Percentiles rank a stretch among this genome's conserved stretches.
Evolutionary conservation across 345 rosid genomes (phyloP).

Genomic region (Populus tremula): DNA sequence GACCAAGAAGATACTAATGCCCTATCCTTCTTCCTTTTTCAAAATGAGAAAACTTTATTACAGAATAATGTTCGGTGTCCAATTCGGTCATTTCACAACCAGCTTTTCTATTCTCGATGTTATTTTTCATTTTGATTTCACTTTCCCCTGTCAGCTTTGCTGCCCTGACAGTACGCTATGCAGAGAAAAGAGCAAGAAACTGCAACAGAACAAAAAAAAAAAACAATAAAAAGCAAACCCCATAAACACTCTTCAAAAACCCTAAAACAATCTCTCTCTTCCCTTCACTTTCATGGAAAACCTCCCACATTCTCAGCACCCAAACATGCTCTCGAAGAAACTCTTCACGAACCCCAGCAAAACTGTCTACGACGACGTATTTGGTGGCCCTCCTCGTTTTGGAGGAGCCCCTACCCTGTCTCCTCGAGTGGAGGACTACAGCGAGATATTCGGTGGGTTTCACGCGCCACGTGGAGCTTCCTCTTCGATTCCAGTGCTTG

Average conservation of each 20-base stretch:
- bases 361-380: constrained; percentile 69
- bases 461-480: constrained; percentile 57
- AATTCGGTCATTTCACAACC: constrained; percentile 22
- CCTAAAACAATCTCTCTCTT: constrained; percentile 13
- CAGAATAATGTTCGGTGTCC: constrained; percentile 21
- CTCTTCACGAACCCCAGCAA: constrained; percentile 15
- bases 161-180: not conserved
- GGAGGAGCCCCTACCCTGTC: constrained; percentile 55
- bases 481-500: constrained; percentile 85
- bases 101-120: not conserved
- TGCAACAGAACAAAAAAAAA: constrained; percentile 2
- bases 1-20: not conserved
- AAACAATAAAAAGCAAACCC: not conserved
- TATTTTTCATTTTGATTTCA: not conserved
- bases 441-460: constrained; percentile 75
- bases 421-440: constrained; percentile 79
- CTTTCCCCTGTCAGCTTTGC: not conserved
- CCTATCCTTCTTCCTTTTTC: not conserved
- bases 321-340: constrained; percentile 36
- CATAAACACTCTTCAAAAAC: constrained; percentile 10
- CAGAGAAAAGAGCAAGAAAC: not conserved
- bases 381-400: constrained; percentile 63
- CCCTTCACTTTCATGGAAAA: constrained; percentile 53
- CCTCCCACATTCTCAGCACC: constrained; percentile 52
- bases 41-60: not conserved